Evolutionary conservation across 768 basidiomycete genomes (phyloP), one percentile per base, ranked within the genome.

Genomic region (Boletus rubroflammeus): DNA sequence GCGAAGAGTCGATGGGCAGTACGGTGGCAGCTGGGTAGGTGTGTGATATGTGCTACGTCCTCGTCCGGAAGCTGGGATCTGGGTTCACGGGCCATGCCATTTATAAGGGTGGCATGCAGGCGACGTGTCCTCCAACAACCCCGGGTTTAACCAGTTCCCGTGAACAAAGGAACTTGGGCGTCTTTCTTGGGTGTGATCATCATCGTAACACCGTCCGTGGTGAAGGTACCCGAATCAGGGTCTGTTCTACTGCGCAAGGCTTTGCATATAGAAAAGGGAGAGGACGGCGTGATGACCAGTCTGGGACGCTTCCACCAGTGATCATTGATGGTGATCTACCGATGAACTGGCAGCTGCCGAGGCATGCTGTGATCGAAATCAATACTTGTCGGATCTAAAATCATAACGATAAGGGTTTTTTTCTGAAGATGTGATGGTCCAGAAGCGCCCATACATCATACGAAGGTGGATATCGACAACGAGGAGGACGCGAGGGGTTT

Each of bases 141-240:
- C n/a, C 47, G 47, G 47, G 35, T 9, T 19, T 28, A 25, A 36
- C 17, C 23, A 48, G 35, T 38, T 48, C 34, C 57, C 51, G 53
- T n/a, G 45, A 53, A 57, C 46, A 45, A 51, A 46, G 59, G 44
- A 53, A 38, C 35, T 47, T 62, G 56, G 38, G 59, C 56, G 59
- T 50, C 46, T 51, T 25, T 50, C 26, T 25, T 40, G 3, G 28
- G 13, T 42, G 26, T 26, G 39, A 32, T 23, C 48, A 47, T 54
- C 47, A 39, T 49, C 43, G 13, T 31, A 8, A 25, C 3, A n/a
- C 29, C 40, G 6, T 47, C 34, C 45, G 17, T 19, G 44, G 51
- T 6, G 34, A 47, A 25, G 23, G 39, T 26, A 26, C 42, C 50
- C n/a, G n/a, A n/a, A 43, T 46, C 19, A 26, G 36, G 11, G 21